phyloP scores from a whole-genome alignment of 345 rosid genomes.

The Triadica sebifera region DNA sequence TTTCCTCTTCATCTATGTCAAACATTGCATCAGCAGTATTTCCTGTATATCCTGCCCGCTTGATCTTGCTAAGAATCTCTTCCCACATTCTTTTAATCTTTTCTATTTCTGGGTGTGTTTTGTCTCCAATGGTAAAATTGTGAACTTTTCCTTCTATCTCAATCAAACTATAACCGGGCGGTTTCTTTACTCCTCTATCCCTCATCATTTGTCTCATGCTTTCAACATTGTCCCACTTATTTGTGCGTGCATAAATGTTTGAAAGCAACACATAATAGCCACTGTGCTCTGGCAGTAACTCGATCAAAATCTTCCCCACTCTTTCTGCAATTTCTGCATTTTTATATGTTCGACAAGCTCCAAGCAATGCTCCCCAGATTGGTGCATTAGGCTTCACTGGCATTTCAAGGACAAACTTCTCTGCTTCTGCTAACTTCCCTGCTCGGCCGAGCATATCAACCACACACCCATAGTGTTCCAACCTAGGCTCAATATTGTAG shows the following conservation, averaged over 20 bases:
- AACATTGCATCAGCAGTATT: slow-evolving; percentile 53
- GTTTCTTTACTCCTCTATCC: slow-evolving; percentile 59
- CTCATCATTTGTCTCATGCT: slow-evolving; percentile 51
- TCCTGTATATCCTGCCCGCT: slow-evolving; percentile 50
- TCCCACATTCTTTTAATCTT: slow-evolving; percentile 59
- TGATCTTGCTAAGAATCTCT: slow-evolving; percentile 55
- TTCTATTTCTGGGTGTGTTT: slow-evolving; percentile 52
- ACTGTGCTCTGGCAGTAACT: slow-evolving; percentile 59
- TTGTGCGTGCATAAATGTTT: slow-evolving; percentile 64
- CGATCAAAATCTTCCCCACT: slow-evolving; percentile 54
- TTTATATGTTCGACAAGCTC: slow-evolving; percentile 70
- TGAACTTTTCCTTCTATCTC: slow-evolving; percentile 59
- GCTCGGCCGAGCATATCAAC: slow-evolving; percentile 80
- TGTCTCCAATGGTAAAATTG: slow-evolving; percentile 56
- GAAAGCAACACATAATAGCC: slow-evolving; percentile 79
- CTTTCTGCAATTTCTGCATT: slow-evolving; percentile 58
- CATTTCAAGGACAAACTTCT: slow-evolving; percentile 59
- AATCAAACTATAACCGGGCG: slow-evolving; percentile 48
- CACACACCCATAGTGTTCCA: slow-evolving; percentile 80
- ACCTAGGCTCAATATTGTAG: slow-evolving; percentile 48
- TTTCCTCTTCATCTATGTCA: slow-evolving; percentile 78
- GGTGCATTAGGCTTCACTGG: slow-evolving; percentile 66
- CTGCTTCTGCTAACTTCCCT: slow-evolving; percentile 63
- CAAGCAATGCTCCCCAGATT: slow-evolving; percentile 72
- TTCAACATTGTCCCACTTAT: slow-evolving; percentile 56